Base-by-base conservation (phyloP, 2,329 filamentous ascomycete species). In the Xylariaceae sp. region DNA sequence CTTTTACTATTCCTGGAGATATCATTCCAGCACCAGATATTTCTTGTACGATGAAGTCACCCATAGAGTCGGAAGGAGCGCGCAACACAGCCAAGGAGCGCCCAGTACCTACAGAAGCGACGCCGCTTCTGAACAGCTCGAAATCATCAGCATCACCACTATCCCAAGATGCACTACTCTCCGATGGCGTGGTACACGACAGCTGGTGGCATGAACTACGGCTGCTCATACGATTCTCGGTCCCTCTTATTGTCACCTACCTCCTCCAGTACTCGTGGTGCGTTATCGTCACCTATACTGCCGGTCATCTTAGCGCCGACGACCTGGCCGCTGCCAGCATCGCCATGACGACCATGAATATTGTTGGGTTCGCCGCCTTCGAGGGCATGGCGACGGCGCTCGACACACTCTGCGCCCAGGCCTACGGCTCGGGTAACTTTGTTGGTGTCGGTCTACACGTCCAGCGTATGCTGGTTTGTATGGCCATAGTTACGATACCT, bases 181-280 rank as follows among this genome's bases (percentile, higher is more conserved):
- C n/a, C n/a, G n/a, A n/a, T n/a, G n/a, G n/a, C n/a, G n/a, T n/a
- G n/a, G n/a, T n/a, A n/a, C n/a, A n/a, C n/a, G 56, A 47, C 17
- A 58, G 52, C 48, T 59, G 60, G 59, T 51, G 44, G 21, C 61
- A 66, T 2, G 69, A 72, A 34, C 53, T 71, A 52, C 63, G 66
- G 66, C 64, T 71, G 14, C 65, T 67, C 12, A 24, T 57, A 45
- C 72, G 70, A 57, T 80, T 79, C 64, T 80, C 79, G 0, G 56
- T 78, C 1, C 81, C 82, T 6, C 71, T 84, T 17, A 77, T 81
- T 47, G 70, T 77, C n/a, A 84, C 81, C 1, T 84, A 82, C 58
- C 67, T 84, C 0, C 72, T 84, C 4, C 80, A 84, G 59, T 84
- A 83, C 62, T 80, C 76, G 6, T 82, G 80, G 62, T 80, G 72